phyloP scores from a whole-genome alignment of 2,329 filamentous ascomycete genomes.

The Pseudodiploospora longispora region DNA sequence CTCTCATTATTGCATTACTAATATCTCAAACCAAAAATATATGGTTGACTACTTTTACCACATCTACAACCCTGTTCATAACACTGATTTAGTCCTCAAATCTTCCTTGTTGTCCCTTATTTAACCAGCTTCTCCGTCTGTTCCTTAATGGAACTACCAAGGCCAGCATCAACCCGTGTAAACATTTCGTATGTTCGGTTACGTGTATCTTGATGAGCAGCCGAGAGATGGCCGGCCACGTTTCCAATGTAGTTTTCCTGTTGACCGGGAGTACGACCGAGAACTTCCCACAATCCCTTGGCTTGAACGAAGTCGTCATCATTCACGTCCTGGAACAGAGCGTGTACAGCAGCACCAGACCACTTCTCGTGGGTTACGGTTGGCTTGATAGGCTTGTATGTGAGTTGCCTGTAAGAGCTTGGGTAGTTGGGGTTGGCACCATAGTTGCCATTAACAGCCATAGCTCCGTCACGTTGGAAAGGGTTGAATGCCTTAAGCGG shows the following conservation, averaged over 20 bases:
- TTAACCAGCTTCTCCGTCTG: conserved; percentile 40
- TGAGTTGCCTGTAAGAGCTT: conserved; percentile 38
- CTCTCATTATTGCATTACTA: too few species aligned
- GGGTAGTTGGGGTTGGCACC: conserved; percentile 52
- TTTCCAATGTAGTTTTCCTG: conserved; percentile 55
- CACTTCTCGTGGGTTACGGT: conserved; percentile 39
- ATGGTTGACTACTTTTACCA: too few species aligned
- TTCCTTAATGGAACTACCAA: conserved; percentile 44
- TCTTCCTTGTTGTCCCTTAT: conserved; percentile 1
- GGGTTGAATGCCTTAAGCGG: conserved; percentile 52
- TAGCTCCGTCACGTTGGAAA: conserved; percentile 64
- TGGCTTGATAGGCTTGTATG: conserved; percentile 33
- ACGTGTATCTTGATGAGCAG: conserved; percentile 45
- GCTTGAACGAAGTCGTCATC: conserved; percentile 44
- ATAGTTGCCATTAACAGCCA: conserved; percentile 61
- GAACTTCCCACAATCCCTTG: conserved; percentile 39
- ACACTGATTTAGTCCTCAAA: too few species aligned
- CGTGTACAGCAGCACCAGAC: conserved; percentile 35
- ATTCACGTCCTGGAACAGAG: conserved; percentile 36
- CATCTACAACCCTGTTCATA: too few species aligned
- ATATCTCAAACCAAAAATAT: too few species aligned
- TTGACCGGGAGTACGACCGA: conserved; percentile 43
- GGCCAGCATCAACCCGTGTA: conserved; percentile 41
- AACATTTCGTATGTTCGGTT: conserved; percentile 56
- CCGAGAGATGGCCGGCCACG: conserved; percentile 47